Evolutionary conservation across 1,284 basidiomycete genomes (phyloP), one percentile per base, ranked within the genome.

Genomic region (Porodaedalea pini): DNA sequence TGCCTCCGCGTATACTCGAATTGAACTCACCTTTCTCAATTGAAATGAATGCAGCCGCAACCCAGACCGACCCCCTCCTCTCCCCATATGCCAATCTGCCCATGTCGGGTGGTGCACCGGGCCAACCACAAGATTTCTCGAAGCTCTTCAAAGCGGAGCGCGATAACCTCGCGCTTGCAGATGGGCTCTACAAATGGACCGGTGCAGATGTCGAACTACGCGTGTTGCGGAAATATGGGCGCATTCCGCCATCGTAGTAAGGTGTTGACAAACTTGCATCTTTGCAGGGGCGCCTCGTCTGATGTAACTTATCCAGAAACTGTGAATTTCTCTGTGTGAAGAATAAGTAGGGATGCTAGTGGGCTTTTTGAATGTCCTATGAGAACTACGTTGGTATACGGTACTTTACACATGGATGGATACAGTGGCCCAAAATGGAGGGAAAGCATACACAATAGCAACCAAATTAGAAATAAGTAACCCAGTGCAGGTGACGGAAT

Each of bases 121-220:
- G 79, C 17, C 81, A 80, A 51, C 81, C 85, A 41, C 90, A 93
- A 64, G 96, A 99, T 70, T 93, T 83, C 71, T 79, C 75, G 65
- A 98, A 98, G 70, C 71, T 98, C 47, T 96, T 95, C 79, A 90
- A 90, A 64, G 85, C 87, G 3, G 97, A 99, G 73, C 81, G 82
- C 61, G 96, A 98, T 71, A 98, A 98, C 72, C 81, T 99, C 25
- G 89, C 94, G 63, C 87, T 99, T 66, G 84, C 92, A 0, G 90
- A 93, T 66, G 90, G 91, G 27, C 70, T 90, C 63, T 93, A 95
- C 70, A 74, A 74, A 34, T 96, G 92, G 91, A 80, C 83, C 19
- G 90, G 88, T 8, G 79, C 86, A 37, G 90, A 88, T 54, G 78
- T 95, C 37, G 94, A 96, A 70, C 78, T 79, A 57, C 78, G 89